Evolutionary conservation across 2,329 filamentous ascomycete genomes (phyloP).

Genomic region (Sarocladiaceae sp.): DNA sequence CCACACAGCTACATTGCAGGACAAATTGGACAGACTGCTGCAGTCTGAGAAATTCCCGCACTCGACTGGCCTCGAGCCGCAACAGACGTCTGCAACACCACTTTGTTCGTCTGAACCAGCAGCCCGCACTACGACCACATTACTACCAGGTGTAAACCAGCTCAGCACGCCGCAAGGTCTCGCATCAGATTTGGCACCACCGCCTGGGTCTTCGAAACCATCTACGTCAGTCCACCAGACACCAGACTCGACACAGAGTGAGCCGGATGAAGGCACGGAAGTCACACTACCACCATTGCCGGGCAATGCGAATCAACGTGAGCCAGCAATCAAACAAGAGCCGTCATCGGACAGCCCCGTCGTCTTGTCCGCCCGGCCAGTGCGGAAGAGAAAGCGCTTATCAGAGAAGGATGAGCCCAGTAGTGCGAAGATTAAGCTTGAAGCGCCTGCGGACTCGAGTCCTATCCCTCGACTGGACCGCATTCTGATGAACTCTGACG

Average conservation of each 20-base stretch:
- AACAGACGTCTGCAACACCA: background rate
- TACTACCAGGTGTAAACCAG: too few species aligned
- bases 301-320: constrained; percentile 3
- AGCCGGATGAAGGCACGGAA: constrained; percentile 11
- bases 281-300: constrained; percentile 21
- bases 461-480: constrained; percentile 16
- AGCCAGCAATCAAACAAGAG: constrained; percentile 40
- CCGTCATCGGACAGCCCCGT: constrained; percentile 49
- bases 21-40: constrained; percentile 30
- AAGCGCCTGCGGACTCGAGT: constrained; percentile 26
- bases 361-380: constrained; percentile 43
- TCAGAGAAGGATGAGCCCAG: constrained; percentile 19
- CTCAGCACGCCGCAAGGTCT: background rate
- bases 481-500: constrained; percentile 30
- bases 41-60: constrained; percentile 9
- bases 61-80: too few species aligned
- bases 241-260: constrained; percentile 10
- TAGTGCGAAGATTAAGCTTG: constrained; percentile 36
- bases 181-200: background rate
- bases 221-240: background rate
- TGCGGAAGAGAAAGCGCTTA: constrained; percentile 43
- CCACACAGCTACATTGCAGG: constrained; percentile 22
- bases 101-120: too few species aligned
- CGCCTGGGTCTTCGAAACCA: background rate
- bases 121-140: too few species aligned